Conservation (phyloP, 148 eudicot genomes). For the Suaeda aralocaspica region DNA sequence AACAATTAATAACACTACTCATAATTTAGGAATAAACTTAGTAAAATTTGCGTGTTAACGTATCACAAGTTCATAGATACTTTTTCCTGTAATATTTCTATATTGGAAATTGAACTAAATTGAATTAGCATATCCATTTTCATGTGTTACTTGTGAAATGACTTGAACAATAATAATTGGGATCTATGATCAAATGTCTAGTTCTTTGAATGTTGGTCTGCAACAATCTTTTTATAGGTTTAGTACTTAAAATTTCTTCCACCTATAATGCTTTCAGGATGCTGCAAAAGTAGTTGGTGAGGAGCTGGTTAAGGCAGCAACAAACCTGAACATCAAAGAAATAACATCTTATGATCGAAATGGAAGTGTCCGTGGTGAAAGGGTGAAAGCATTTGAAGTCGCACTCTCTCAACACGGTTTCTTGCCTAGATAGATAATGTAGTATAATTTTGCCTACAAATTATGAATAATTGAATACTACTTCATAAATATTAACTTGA, state of each 20-base stretch:
- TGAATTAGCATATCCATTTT: no score
- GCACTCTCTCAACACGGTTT: conserved; percentile 78
- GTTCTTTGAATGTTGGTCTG: background rate
- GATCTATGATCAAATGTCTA: background rate
- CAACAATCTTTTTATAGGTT: background rate
- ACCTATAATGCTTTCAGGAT: conserved; percentile 45
- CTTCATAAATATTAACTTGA: no score
- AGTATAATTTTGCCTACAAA: no score
- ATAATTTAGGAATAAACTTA: background rate
- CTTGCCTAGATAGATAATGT: conserved; percentile 37
- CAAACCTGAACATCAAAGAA: conserved; percentile 55
- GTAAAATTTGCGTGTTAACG: no score
- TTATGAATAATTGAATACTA: no score
- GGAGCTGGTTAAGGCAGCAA: conserved; percentile 77
- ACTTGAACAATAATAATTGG: background rate
- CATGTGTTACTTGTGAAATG: no score
- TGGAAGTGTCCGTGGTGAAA: conserved; percentile 51
- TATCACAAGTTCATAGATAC: no score
- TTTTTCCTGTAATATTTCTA: no score
- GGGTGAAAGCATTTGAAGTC: conserved; percentile 72
- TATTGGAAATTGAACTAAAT: no score
- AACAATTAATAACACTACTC: background rate
- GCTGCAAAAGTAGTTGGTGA: conserved; percentile 82
- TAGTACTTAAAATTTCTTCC: no score
- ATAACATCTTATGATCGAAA: conserved; percentile 84